A percentile compares a stretch with the other conserved stretches of the same genome.
phyloP scores from a whole-genome alignment of 352 stramenopile species.

The Blastocystis sp. region DNA sequence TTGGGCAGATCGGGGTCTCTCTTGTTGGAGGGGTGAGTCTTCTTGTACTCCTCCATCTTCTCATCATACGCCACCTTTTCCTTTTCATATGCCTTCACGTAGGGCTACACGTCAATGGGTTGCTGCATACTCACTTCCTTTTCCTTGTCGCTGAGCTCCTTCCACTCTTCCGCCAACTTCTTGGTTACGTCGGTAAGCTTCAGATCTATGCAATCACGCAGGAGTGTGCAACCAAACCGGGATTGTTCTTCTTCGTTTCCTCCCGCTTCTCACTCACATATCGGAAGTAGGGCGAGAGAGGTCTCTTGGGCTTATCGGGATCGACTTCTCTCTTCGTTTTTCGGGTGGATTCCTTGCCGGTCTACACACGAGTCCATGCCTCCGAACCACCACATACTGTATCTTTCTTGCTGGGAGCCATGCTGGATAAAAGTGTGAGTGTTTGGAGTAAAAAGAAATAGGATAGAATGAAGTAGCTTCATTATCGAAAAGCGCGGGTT shows the following conservation, averaged over 20 bases:
- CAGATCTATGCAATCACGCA: background rate
- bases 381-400: background rate
- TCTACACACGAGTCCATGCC: background rate
- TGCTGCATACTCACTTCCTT: background rate
- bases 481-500: background rate
- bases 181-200: slow-evolving; percentile 44
- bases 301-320: slow-evolving; percentile 24
- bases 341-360: background rate
- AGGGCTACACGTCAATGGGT: background rate
- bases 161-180: slow-evolving; percentile 7
- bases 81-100: slow-evolving; percentile 5
- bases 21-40: slow-evolving; percentile 32
- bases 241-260: background rate
- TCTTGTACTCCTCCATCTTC: slow-evolving; percentile 46
- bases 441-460: background rate
- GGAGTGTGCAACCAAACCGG: background rate
- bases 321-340: slow-evolving; percentile 35
- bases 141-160: background rate
- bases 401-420: background rate
- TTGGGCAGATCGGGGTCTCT: slow-evolving; percentile 23
- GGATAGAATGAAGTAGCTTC: background rate
- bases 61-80: slow-evolving; percentile 26
- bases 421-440: background rate
- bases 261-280: background rate
- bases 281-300: slow-evolving; percentile 2